Base-by-base conservation (phyloP, 495 filamentous ascomycete species). In the Podospora appendiculata region DNA sequence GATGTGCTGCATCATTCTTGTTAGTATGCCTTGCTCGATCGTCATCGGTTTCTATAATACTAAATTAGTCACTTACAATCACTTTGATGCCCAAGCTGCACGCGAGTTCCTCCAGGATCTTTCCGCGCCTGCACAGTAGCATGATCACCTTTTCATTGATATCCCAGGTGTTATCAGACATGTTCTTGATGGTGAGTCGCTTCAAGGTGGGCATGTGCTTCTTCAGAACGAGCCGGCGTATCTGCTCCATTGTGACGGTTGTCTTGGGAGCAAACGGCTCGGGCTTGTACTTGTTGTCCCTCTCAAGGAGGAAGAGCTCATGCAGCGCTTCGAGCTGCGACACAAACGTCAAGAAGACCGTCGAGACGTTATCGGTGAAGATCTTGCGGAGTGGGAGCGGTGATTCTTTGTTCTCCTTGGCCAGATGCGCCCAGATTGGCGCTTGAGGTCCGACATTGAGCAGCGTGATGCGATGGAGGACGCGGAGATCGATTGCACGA, bases 371-470 rank as follows among this genome's bases (percentile, higher is more conserved):
- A 55, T 86, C 82, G 4, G 80, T 84, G 56, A 78, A 75, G 25
- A 86, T 76, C 47, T 75, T 77, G 38, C 71, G 67, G 12, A 86
- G 64, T 6, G 72, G 64, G 34, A 83, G 63, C 0, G 75, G 74
- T 6, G 64, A 58, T 19, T 69, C 47, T 48, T 70, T 72, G 57
- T 83, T 80, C 51, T 80, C 65, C 45, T 70, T 73, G 17, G 66
- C 62, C 43, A 86, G 59, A 14, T 76, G 55, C 11, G 66, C 60
- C 82, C 82, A 86, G 53, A 84, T 74, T 4, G 68, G 64, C 41
- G 70, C 73, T 60, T 86, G 82, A 4, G 72, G 59, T 1, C 82
- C 82, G 19, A 83, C 80, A 47, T 82, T 82, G 42, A 86, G 74
- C 8, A 86, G 67, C 1, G 80, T 81, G 14, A 86, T 58, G 34